These are phyloP conservation scores for thale cress (Arabidopsis thaliana) DNA, from an alignment of 345 rosid species.

Conservation along the genomic window TAIR10.1 NC_003074.8:18662501-18663000, in stretches of 20 bases:
- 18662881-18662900: too few species aligned
- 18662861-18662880: slow-evolving; percentile 4
- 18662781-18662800: neutral
- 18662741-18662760: neutral
- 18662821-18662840: slow-evolving; percentile 16
- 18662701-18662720: neutral
- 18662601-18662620: neutral
- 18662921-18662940: slow-evolving; percentile 1
- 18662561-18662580: neutral
- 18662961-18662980: slow-evolving; percentile 3
- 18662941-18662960: slow-evolving; percentile 36
- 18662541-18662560: neutral
- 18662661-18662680: neutral
- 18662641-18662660: neutral
- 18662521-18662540: neutral
- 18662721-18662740: neutral
- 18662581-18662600: neutral
- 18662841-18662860: slow-evolving; percentile 27
- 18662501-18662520: neutral
- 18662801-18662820: slow-evolving; percentile 26
- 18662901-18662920: slow-evolving; percentile 6
- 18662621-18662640: too few species aligned
- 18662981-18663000: slow-evolving; percentile 22
- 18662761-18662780: neutral
- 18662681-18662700: neutral